Base-by-base conservation (phyloP, 768 basidiomycete species). In the Lactarius trivialis region DNA sequence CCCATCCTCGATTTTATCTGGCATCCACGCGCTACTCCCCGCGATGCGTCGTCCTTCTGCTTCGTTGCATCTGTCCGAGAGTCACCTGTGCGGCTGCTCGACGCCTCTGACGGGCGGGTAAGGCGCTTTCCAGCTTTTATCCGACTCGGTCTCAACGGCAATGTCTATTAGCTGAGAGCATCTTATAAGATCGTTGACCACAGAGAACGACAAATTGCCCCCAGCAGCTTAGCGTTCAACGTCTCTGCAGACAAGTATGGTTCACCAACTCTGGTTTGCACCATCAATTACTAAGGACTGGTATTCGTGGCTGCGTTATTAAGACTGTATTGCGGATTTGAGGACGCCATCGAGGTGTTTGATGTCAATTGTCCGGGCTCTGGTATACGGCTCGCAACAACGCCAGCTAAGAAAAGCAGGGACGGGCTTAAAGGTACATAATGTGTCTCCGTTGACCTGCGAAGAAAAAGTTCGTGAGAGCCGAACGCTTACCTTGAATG, bases 161-260 rank as follows among this genome's bases (percentile, higher is more conserved):
- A 67, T 8, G 30, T 41, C 8, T 0, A 17, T 24, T 70, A 97
- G 95, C 81, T 92, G 21, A 84, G 95, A 19, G 96, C 94, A 0
- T 94, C 92, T 1, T 98, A 98, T 72, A 79, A 79, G 43, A 96
- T 98, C 41, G 82, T 98, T 11, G 94, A 98, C 72, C 95, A 98
- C 68, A 79, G 89, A n/a, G 96, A 98, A 74, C 82, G 94, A 34
- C 85, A 91, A 58, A 78, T 97, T 43, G 93, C 92, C 0, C 94
- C 96, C 0, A 88, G 93, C 58, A 84, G 84, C 67, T 77, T 98
- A 61, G 79, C 87, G 0, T 98, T 97, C 73, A 90, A 91, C 67
- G 72, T 78, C 1, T 74, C 81, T 5, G 85, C 82, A 0, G 77
- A 85, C 37, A 87, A 80, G 93, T 93, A 60, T 58, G 79, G 68